These are phyloP conservation scores for Ceratobasidium sp. DNA, from an alignment of 1,284 basidiomycete genomes.

Conservation along the genomic window DNA sequence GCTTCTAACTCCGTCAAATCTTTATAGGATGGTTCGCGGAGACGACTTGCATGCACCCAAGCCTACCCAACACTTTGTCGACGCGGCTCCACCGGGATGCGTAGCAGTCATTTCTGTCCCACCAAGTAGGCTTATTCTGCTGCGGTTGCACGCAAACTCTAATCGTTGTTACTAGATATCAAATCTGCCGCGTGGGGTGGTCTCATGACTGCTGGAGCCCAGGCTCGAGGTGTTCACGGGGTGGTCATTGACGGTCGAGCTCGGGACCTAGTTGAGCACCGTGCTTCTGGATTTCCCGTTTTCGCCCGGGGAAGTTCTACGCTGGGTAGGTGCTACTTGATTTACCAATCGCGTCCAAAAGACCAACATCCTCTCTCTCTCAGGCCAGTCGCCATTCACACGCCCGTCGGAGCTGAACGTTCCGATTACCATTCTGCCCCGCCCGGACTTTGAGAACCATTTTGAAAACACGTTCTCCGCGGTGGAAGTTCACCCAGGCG, in stretches of 20 bases:
- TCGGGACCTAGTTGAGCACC: constrained; percentile 82
- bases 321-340: constrained; percentile 59
- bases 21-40: constrained; percentile 66
- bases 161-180: constrained; percentile 55
- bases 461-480: constrained; percentile 56
- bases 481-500: constrained; percentile 74
- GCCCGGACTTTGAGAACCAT: constrained; percentile 46
- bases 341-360: background rate
- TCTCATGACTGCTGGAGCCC: constrained; percentile 86
- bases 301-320: constrained; percentile 84
- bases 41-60: constrained; percentile 70
- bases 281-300: constrained; percentile 70
- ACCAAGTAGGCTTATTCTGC: constrained; percentile 57
- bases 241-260: constrained; percentile 82
- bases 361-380: background rate
- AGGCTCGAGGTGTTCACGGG: constrained; percentile 68
- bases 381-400: constrained; percentile 78
- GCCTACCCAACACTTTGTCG: constrained; percentile 81
- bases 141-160: too few relatives aligned
- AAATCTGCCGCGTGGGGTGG: constrained; percentile 93
- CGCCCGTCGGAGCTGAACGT: constrained; percentile 81
- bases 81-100: constrained; percentile 69
- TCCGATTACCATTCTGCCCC: constrained; percentile 68
- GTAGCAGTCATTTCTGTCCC: constrained; percentile 84
- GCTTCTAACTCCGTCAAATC: constrained; percentile 36